Conservation (phyloP, 371 early-diverging fungal species). For the Mucor plumbeus region DNA sequence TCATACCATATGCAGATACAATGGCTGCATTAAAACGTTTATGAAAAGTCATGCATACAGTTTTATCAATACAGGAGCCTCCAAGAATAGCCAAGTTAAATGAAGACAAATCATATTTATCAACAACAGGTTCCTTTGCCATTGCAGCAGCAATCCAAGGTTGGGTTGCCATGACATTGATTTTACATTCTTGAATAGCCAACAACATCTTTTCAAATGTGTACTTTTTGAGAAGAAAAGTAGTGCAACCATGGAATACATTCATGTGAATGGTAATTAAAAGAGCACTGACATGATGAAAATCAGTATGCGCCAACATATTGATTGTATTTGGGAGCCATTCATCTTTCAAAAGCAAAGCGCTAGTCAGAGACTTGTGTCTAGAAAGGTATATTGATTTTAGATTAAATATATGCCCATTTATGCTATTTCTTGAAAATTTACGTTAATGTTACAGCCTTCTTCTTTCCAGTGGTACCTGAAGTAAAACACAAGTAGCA, state of each 20-base stretch:
- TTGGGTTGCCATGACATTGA: conserved; percentile 67
- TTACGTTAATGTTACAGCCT: conserved; percentile 22
- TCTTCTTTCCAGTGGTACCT: conserved; percentile 35
- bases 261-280: conserved; percentile 7
- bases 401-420: background rate
- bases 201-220: conserved; percentile 61
- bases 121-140: conserved; percentile 66
- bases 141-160: conserved; percentile 78
- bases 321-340: background rate
- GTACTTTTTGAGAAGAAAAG: conserved; percentile 69
- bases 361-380: background rate
- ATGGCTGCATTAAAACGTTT: conserved; percentile 36
- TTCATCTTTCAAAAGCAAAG: background rate
- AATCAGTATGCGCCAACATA: background rate
- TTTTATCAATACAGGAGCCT: conserved; percentile 61
- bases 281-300: conserved; percentile 19
- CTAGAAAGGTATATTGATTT: background rate
- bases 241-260: conserved; percentile 37
- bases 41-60: conserved; percentile 20
- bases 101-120: conserved; percentile 68
- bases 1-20: conserved; percentile 40
- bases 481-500: conserved; percentile 30
- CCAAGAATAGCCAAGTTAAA: conserved; percentile 65
- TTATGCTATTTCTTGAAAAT: background rate
- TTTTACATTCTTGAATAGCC: conserved; percentile 59